Conservation (phyloP, 306 rosid genomes). For the Vigna reflexopilosa region DNA sequence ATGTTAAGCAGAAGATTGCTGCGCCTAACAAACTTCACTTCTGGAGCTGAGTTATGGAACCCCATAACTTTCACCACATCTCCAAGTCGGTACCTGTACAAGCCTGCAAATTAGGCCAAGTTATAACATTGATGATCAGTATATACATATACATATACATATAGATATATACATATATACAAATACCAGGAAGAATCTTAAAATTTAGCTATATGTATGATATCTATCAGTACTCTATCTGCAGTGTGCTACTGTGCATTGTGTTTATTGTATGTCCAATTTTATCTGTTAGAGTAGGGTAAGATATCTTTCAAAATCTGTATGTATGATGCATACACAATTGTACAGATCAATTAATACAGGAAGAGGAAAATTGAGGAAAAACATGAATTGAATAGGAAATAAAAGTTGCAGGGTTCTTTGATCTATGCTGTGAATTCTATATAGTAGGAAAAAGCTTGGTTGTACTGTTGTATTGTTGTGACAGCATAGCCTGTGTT, state of each 20-base stretch:
- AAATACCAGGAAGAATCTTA: neutral
- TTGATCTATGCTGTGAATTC: neutral
- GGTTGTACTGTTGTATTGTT: neutral
- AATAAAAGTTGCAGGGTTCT: neutral
- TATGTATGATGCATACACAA: neutral
- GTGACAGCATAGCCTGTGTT: neutral
- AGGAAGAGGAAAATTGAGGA: neutral
- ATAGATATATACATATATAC: too few relatives aligned
- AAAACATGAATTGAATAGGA: too few relatives aligned
- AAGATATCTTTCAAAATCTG: neutral
- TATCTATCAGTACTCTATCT: neutral
- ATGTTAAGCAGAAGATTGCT: slow-evolving; percentile 71
- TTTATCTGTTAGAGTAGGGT: neutral
- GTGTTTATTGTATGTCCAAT: neutral
- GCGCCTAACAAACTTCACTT: slow-evolving; percentile 72
- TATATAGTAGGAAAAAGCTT: neutral
- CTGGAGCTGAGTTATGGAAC: slow-evolving; percentile 81
- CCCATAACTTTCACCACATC: slow-evolving; percentile 82
- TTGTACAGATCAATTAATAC: neutral
- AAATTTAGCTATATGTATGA: neutral
- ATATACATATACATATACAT: too few relatives aligned
- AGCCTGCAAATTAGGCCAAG: slow-evolving; percentile 58
- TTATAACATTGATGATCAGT: neutral
- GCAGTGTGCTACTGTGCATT: neutral
- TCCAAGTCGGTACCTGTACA: slow-evolving; percentile 86